Percentiles rank a stretch among this genome's conserved stretches.
Evolutionary conservation across 1,139 yeast species (phyloP).

Genomic region (Protomyces arabidopsidicola): DNA sequence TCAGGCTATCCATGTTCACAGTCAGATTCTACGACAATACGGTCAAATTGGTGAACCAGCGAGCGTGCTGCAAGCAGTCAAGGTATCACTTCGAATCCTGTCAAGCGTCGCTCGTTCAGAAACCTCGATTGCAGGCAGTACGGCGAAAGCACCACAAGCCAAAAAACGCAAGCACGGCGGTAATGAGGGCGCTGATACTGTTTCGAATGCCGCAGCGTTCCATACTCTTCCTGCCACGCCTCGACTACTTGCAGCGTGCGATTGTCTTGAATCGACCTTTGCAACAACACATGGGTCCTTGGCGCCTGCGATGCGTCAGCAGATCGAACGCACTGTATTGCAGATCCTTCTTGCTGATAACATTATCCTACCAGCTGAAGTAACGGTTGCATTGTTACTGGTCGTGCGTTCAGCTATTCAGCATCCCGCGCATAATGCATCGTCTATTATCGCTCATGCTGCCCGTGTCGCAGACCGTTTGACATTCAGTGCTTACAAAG

Average conservation of each 20-base stretch:
- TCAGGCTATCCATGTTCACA: neutral
- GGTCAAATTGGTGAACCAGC: neutral
- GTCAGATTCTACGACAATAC: neutral
- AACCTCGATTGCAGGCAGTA: neutral
- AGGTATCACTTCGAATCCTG: neutral
- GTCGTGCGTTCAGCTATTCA: neutral
- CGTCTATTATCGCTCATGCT: constrained; percentile 9
- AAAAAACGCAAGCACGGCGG: constrained; percentile 21
- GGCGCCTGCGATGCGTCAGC: constrained; percentile 5
- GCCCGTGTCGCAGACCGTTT: neutral
- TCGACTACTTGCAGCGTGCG: neutral
- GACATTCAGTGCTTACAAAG: neutral
- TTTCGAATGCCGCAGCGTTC: constrained; percentile 12
- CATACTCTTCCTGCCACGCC: constrained; percentile 2
- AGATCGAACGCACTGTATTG: neutral
- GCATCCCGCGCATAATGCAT: constrained; percentile 8
- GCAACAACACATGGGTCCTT: neutral
- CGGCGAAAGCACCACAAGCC: constrained; percentile 1
- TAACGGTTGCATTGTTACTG: neutral
- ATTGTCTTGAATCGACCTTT: neutral
- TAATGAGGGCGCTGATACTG: constrained; percentile 14
- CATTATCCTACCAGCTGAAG: neutral
- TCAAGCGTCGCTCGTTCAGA: neutral
- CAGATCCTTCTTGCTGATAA: neutral
- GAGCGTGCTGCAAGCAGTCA: neutral